Conservation (phyloP, 257 asterid genomes). For the Penstemon barbatus region DNA sequence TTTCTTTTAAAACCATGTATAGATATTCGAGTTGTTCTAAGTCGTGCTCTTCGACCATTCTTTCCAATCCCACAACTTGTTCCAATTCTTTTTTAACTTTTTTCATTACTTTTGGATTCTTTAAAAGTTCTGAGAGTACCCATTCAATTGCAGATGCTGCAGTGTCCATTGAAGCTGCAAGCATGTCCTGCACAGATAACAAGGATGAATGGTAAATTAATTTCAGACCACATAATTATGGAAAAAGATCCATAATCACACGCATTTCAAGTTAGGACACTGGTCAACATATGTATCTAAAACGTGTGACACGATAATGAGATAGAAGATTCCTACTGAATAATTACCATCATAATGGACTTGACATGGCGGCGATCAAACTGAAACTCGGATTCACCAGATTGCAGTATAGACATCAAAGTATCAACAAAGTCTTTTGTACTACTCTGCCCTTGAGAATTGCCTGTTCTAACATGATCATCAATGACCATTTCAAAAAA, state of each 20-base stretch:
- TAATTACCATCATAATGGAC: constrained; percentile 35
- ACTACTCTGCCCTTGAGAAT: not conserved
- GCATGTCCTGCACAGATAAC: constrained; percentile 12
- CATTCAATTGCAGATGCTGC: constrained; percentile 14
- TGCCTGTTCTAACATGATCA: constrained; percentile 24
- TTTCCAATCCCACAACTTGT: constrained; percentile 16
- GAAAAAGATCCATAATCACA: not conserved
- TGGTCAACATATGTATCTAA: not conserved
- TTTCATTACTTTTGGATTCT: constrained; percentile 10
- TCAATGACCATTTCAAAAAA: constrained; percentile 40
- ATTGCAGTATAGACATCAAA: constrained; percentile 31
- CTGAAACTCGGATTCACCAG: constrained; percentile 25
- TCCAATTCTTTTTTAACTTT: constrained; percentile 7
- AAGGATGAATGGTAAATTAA: too few relatives aligned
- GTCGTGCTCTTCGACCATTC: constrained; percentile 6
- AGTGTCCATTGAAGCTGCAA: constrained; percentile 19
- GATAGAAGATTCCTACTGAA: not conserved
- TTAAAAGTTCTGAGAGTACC: constrained; percentile 5
- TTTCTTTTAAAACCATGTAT: constrained; percentile 12
- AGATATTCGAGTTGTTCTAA: constrained; percentile 12
- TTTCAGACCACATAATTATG: not conserved
- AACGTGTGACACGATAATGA: not conserved
- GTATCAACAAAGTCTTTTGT: constrained; percentile 37
- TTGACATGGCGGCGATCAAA: constrained; percentile 39
- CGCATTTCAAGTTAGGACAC: not conserved